Percentiles rank a stretch among this genome's conserved stretches.
Evolutionary conservation across 163 green algal genomes (phyloP).

Genomic region (Scenedesmus sp.): DNA sequence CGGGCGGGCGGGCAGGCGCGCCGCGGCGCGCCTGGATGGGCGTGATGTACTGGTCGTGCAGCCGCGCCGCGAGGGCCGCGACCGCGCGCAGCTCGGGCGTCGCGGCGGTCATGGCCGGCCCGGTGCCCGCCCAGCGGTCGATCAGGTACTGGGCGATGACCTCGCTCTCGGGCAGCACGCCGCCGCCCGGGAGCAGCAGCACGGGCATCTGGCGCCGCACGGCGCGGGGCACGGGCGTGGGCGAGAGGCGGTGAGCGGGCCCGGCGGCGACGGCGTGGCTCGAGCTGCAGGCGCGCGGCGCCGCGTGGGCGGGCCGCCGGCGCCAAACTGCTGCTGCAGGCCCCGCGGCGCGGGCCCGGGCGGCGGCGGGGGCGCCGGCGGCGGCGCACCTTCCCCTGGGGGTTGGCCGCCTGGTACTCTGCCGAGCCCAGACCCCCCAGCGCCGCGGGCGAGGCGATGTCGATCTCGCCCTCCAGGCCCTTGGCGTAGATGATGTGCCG

Average conservation of each 20-base stretch:
- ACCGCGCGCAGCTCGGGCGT: conserved; percentile 60
- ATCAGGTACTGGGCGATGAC: conserved; percentile 69
- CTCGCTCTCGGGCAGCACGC: conserved; percentile 65
- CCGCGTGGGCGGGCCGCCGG: no score
- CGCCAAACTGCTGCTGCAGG: no score
- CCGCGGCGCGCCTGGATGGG: conserved; percentile 55
- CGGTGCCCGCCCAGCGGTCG: conserved; percentile 59
- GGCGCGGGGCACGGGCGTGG: no score
- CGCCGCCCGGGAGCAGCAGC: conserved; percentile 64
- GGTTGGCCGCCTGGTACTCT: conserved; percentile 52
- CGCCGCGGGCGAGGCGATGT: conserved; percentile 56
- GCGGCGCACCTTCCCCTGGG: conserved; percentile 28
- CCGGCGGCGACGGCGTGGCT: no score
- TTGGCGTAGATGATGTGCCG: conserved; percentile 70
- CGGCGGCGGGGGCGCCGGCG: no score
- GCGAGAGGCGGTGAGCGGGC: no score
- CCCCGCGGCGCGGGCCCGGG: no score
- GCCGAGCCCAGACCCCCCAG: conserved; percentile 61
- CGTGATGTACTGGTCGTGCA: conserved; percentile 79
- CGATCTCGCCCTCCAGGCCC: conserved; percentile 57
- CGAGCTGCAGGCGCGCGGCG: no score
- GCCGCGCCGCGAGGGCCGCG: conserved; percentile 54
- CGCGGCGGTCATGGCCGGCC: conserved; percentile 54
- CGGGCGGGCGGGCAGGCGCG: no score
- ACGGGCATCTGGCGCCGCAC: conserved; percentile 51